Evolutionary conservation across 192 early-diverging fungal species (phyloP).

Genomic region (Piromyces finnis): DNA sequence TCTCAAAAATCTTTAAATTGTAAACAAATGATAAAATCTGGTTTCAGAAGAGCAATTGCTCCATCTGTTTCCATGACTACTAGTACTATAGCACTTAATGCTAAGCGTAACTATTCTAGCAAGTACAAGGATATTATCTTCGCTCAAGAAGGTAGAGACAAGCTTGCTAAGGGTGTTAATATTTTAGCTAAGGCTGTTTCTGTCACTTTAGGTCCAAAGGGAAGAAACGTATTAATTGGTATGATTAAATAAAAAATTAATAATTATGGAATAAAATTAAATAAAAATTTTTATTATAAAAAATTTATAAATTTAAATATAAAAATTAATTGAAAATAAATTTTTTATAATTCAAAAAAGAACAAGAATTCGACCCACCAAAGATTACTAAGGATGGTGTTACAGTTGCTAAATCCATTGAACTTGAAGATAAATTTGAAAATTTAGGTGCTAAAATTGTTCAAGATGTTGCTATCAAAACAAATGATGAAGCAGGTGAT

Average conservation of each 20-base stretch:
- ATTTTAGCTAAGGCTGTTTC: constrained; percentile 94
- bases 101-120: constrained; percentile 34
- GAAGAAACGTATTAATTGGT: constrained; percentile 93
- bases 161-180: constrained; percentile 86
- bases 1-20: not conserved
- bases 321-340: not conserved
- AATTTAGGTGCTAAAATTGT: constrained; percentile 96
- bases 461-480: constrained; percentile 99
- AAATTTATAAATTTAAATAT: not conserved
- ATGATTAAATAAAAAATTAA: too few relatives aligned
- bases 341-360: constrained; percentile 9
- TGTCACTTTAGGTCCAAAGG: constrained; percentile 98
- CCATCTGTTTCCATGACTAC: not conserved
- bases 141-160: constrained; percentile 86
- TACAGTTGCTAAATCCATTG: constrained; percentile 94
- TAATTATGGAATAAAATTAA: too few relatives aligned
- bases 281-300: not conserved
- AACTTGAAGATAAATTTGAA: constrained; percentile 95
- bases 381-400: constrained; percentile 99
- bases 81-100: not conserved
- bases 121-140: constrained; percentile 96
- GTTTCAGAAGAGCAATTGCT: not conserved
- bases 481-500: constrained; percentile 98
- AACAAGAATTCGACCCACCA: constrained; percentile 90
- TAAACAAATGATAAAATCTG: not conserved